phyloP scores from a whole-genome alignment of 805 yeast species.

The Saccharomyces mikatae region DNA sequence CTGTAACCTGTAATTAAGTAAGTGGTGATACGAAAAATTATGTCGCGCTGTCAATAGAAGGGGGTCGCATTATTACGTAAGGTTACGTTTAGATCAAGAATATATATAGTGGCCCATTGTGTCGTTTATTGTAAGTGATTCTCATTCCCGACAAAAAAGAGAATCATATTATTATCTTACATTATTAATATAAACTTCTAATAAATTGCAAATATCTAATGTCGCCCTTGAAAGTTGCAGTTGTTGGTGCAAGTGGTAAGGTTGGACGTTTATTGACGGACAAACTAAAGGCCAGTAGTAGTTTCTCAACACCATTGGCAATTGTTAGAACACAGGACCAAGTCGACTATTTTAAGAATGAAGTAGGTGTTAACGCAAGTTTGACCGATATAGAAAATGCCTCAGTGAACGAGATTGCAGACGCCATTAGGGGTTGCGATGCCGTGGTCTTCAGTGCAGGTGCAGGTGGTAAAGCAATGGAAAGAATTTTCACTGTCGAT shows the following conservation, averaged over 20 bases:
- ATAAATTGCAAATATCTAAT: neutral
- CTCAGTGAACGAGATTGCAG: conserved; percentile 30
- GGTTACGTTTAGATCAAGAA: neutral
- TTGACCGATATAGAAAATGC: conserved; percentile 35
- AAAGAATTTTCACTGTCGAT: conserved; percentile 43
- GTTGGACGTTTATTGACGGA: conserved; percentile 43
- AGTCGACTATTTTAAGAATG: conserved; percentile 30
- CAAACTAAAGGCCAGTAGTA: conserved; percentile 25
- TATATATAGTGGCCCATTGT: neutral
- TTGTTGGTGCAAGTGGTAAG: conserved; percentile 57
- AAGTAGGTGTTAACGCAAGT: conserved; percentile 33
- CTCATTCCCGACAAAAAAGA: neutral
- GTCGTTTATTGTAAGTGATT: neutral
- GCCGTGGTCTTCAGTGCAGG: conserved; percentile 58
- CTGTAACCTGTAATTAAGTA: neutral
- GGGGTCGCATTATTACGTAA: neutral
- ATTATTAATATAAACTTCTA: neutral
- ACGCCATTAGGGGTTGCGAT: conserved; percentile 39
- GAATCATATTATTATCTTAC: neutral
- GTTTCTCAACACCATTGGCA: conserved; percentile 35
- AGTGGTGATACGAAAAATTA: neutral
- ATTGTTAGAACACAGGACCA: conserved; percentile 43
- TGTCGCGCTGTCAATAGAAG: neutral
- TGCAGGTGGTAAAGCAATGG: conserved; percentile 48
- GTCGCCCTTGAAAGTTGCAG: conserved; percentile 31